Conservation (phyloP, 2,329 filamentous ascomycete species). For the Ambrosiella beaveri region DNA sequence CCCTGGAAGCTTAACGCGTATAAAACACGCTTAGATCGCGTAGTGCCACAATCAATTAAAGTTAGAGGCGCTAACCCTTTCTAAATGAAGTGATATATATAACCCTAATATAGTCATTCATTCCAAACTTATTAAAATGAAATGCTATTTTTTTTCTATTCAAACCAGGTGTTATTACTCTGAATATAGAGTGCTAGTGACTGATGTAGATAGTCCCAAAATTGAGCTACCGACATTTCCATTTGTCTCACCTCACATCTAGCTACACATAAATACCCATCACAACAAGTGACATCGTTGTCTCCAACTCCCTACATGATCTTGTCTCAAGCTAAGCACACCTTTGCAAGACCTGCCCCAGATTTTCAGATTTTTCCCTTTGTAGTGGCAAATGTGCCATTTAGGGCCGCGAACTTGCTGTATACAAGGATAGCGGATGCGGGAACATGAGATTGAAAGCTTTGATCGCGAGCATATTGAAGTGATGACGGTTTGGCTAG, state of each 20-base stretch:
- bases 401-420: neutral
- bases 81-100: neutral
- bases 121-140: neutral
- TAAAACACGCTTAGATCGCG: neutral
- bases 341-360: neutral
- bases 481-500: neutral
- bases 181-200: neutral
- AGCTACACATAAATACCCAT: neutral
- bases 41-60: slow-evolving; percentile 4
- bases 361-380: neutral
- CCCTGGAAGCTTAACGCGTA: neutral
- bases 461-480: neutral
- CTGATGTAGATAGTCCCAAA: no score
- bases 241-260: neutral
- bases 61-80: neutral
- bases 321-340: neutral
- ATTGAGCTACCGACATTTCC: no score
- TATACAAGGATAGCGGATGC: neutral
- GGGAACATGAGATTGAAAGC: neutral
- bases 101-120: neutral
- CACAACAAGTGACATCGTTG: neutral
- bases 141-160: no score
- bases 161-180: neutral
- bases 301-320: neutral
- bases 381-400: neutral